Evolutionary conservation across 768 basidiomycete genomes (phyloP).

Genomic region (Stropharia rugosoannulata): DNA sequence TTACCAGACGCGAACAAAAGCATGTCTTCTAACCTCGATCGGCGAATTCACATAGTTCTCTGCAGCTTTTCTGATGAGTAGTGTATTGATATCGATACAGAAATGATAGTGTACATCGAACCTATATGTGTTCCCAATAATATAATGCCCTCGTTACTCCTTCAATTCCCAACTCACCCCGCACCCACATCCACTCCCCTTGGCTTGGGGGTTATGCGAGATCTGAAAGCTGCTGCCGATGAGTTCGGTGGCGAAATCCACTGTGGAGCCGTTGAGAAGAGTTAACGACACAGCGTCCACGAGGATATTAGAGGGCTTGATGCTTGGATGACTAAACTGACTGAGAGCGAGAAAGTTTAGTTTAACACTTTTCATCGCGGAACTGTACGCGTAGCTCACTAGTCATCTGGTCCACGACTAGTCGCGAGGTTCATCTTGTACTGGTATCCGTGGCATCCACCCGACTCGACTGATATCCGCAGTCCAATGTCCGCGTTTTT

Average conservation of each 20-base stretch:
- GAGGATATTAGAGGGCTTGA: constrained; percentile 73
- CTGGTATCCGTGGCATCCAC: constrained; percentile 97
- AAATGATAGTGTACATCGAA: constrained; percentile 20
- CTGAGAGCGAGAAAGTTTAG: constrained; percentile 31
- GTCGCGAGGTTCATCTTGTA: constrained; percentile 87
- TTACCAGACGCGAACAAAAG: constrained; percentile 14
- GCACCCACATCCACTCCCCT: constrained; percentile 90
- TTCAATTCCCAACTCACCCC: constrained; percentile 96
- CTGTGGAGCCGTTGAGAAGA: constrained; percentile 82
- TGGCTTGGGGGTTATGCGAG: constrained; percentile 84
- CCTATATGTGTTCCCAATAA: constrained; percentile 5
- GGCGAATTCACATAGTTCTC: neutral
- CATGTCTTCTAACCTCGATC: neutral
- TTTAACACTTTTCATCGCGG: neutral
- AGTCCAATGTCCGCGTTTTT: constrained; percentile 65
- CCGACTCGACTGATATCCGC: constrained; percentile 85
- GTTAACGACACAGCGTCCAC: constrained; percentile 86
- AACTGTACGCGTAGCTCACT: constrained; percentile 48
- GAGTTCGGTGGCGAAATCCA: constrained; percentile 92
- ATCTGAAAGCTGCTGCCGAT: constrained; percentile 92
- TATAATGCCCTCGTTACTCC: constrained; percentile 20
- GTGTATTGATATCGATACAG: constrained; percentile 18
- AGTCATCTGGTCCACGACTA: constrained; percentile 69
- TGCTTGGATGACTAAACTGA: constrained; percentile 67
- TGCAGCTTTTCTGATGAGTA: neutral